These are phyloP conservation scores for Hypoxylon cercidicola DNA, from an alignment of 495 filamentous ascomycete species.

Conservation along the genomic window DNA sequence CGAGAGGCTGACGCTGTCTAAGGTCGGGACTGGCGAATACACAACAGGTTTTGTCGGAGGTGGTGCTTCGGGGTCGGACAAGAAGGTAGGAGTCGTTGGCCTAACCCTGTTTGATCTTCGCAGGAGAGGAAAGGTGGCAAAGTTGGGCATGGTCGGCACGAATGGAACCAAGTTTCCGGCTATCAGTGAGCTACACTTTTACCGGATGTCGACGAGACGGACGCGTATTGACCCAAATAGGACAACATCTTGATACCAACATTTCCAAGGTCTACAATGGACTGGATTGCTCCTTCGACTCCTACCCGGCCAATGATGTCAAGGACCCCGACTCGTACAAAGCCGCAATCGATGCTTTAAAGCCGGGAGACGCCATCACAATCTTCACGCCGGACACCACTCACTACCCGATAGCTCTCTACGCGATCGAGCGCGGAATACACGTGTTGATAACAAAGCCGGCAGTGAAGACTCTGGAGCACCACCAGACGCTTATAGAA, in stretches of 20 bases:
- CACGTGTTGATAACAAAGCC: constrained; percentile 97
- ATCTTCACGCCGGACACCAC: constrained; percentile 97
- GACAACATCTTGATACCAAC: constrained; percentile 87
- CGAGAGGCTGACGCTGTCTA: constrained; percentile 34
- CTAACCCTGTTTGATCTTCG: constrained; percentile 90
- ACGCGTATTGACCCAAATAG: constrained; percentile 54
- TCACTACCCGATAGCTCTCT: constrained; percentile 93
- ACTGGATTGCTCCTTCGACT: constrained; percentile 83
- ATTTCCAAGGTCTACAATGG: constrained; percentile 88
- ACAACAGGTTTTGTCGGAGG: constrained; percentile 90
- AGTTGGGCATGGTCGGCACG: constrained; percentile 89
- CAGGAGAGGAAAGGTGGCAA: constrained; percentile 85
- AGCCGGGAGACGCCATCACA: constrained; percentile 87
- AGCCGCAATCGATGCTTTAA: constrained; percentile 83
- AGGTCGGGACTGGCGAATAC: constrained; percentile 95
- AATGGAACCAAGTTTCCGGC: constrained; percentile 89
- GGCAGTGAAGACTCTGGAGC: constrained; percentile 81
- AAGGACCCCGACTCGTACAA: constrained; percentile 88
- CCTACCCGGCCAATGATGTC: constrained; percentile 77
- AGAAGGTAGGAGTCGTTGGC: constrained; percentile 93
- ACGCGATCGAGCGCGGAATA: constrained; percentile 85
- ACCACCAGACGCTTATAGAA: constrained; percentile 79
- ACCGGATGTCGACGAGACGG: not conserved
- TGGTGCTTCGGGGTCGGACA: constrained; percentile 82
- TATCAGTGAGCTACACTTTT: constrained; percentile 70